Conservation (phyloP, 805 yeast species). For the Suhomyces sp. region DNA sequence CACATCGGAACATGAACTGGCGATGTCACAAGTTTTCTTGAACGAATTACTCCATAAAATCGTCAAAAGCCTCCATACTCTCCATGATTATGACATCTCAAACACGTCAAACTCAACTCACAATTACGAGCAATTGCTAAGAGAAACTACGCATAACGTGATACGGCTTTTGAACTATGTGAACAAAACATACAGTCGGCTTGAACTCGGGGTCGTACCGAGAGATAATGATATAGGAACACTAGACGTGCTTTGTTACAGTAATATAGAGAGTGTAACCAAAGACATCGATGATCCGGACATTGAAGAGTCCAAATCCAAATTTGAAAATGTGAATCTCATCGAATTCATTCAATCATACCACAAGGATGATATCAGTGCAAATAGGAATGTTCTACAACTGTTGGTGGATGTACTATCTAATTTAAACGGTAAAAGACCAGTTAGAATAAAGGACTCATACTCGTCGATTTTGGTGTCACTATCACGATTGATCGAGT, state of each 20-base stretch:
- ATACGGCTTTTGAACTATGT: conserved; percentile 16
- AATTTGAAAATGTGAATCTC: neutral
- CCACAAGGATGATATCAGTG: conserved; percentile 1
- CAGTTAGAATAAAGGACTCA: conserved; percentile 16
- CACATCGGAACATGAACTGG: no score
- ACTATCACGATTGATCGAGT: conserved; percentile 17
- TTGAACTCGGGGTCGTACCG: no score
- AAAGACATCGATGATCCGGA: no score
- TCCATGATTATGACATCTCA: conserved; percentile 11
- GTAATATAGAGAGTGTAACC: no score
- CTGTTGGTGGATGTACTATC: conserved; percentile 7
- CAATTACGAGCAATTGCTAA: conserved; percentile 15
- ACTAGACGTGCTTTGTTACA: no score
- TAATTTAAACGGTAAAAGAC: conserved; percentile 10
- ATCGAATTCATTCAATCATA: conserved; percentile 7
- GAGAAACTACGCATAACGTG: conserved; percentile 13
- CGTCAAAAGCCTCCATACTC: conserved; percentile 17
- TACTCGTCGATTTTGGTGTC: conserved; percentile 15
- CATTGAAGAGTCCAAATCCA: no score
- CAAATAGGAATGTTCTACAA: conserved; percentile 2
- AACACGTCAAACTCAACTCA: no score
- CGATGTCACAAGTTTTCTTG: neutral
- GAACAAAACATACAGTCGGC: conserved; percentile 12
- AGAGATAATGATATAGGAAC: no score
- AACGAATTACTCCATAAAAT: conserved; percentile 16